Evolutionary conservation across 2,329 filamentous ascomycete genomes (phyloP), one percentile per base, ranked within the genome.

Genomic region (Hymenoscyphus repandus): DNA sequence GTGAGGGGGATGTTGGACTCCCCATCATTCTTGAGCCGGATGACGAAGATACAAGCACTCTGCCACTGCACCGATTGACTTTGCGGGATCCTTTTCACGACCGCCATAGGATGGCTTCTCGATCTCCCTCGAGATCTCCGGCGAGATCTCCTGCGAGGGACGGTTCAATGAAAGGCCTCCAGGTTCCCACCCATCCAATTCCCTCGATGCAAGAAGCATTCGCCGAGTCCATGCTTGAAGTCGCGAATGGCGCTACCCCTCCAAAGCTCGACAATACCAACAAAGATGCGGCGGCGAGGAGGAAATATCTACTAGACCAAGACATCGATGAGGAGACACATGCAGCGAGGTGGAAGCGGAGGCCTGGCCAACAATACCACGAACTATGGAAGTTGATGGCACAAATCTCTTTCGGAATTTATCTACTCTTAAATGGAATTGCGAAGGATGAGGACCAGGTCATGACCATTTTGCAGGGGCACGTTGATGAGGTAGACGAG

Each of bases 401-500:
- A 13, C 92, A 97, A 69, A 91, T 97, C 60, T 86, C 90, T 1
- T 97, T 97, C 68, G 92, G 93, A 17, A 85, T 97, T 34, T 91
- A 96, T 67, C 75, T 97, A 40, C 72, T 97, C 51, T 81, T 95
- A 49, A 85, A 91, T 62, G 83, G 85, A 54, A 81, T 95, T 67
- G 91, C 93, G 47, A 95, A 92, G 69, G 95, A 89, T 59, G 88
- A 95, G 59, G 77, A 83, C 32, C 88, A 95, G 66, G 92, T 96
- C 11, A 85, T 96, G 56, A 83, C 79, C 57, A 97, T 97, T 47
- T 75, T 97, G 50, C 90, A 96, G 64, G 83, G 82, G 12, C 92
- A 97, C 68, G 93, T 97, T 54, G 88, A 96, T 64, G 92, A 97
- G 68, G 82, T 97, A 30, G 93, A 97, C 68, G 85, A 86, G 62